Evolutionary conservation across 192 early-diverging fungal genomes (phyloP), one percentile per base, ranked within the genome.

Genomic region (Backusella australiensis): DNA sequence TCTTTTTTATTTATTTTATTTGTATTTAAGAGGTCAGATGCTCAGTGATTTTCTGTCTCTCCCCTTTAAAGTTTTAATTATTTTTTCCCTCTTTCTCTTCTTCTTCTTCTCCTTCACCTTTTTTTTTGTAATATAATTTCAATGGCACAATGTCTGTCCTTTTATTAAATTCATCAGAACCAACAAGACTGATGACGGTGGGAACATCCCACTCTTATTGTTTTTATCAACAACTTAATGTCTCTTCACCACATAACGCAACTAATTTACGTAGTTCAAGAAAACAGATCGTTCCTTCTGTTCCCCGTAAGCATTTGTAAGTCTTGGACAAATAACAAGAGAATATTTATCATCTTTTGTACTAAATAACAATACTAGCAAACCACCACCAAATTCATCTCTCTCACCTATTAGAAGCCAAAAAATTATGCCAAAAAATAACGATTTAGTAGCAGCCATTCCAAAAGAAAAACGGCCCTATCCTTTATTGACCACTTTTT

Each of bases 401-500:
- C 70, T 71, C 32, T 71, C 70, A 71, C 70, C 70, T 49, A 71
- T 71, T 32, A 41, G 70, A 32, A 49, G 42, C 17, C 70, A 71
- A 49, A 44, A 49, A 71, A 38, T 41, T 23, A 71, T 49, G 44
- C 70, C 70, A 46, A 49, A 71, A 49, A 71, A 71, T 17, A 70
- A 19, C 15, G 34, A 34, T 36, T 34, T 36, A 69, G 36, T 12
- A 19, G 68, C 36, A 70, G 12, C 4, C 23, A 46, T 71, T 12
- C n/a, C 29, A 35, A 68, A 68, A 68, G 29, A 34, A 68, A 71
- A 71, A 71, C 5, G 70, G 49, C 70, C 70, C 14, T 71, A 49
- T 39, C 70, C 70, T 32, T 44, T 71, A 46, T 11, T 71, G 21
- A 71, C 70, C 11, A 71, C 70, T 8, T 49, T 71, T 44, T 71